Conservation (phyloP, 768 basidiomycete genomes). For the Amanita subjunquillea region DNA sequence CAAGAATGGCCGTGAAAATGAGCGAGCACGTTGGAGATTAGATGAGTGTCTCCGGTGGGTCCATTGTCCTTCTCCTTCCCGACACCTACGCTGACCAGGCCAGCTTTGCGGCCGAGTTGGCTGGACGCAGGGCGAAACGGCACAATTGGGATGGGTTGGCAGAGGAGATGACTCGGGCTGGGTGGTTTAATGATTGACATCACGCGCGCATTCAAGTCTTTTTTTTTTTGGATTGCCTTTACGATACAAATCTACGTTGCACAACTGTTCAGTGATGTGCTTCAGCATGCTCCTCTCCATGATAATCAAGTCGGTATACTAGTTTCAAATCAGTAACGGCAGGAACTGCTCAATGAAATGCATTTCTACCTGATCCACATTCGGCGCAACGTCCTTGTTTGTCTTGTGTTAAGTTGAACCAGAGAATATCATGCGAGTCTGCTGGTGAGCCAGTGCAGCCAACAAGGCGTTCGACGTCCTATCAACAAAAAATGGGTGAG, state of each 20-base stretch:
- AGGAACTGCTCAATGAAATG: background rate
- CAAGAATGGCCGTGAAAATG: constrained; percentile 23
- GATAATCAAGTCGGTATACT: constrained; percentile 74
- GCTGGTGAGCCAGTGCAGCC: constrained; percentile 94
- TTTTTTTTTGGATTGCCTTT: no score
- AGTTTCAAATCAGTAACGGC: constrained; percentile 1
- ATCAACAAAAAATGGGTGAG: constrained; percentile 1
- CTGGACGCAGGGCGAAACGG: constrained; percentile 62
- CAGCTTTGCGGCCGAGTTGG: constrained; percentile 79
- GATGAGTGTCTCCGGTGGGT: constrained; percentile 73
- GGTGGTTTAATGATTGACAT: constrained; percentile 51
- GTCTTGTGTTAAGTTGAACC: constrained; percentile 63
- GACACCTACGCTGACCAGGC: background rate
- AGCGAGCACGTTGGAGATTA: constrained; percentile 57
- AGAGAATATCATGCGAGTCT: constrained; percentile 89
- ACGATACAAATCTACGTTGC: background rate
- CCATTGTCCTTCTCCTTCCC: constrained; percentile 8
- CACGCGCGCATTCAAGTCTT: no score
- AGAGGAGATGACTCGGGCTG: constrained; percentile 62
- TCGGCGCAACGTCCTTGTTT: constrained; percentile 79
- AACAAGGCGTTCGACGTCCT: constrained; percentile 78
- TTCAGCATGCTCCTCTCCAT: constrained; percentile 41
- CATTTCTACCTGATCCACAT: constrained; percentile 77
- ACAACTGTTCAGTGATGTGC: constrained; percentile 32
- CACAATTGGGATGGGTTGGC: constrained; percentile 59